Base-by-base conservation (phyloP, 1,284 basidiomycete species). In the Heterobasidion occidentale region DNA sequence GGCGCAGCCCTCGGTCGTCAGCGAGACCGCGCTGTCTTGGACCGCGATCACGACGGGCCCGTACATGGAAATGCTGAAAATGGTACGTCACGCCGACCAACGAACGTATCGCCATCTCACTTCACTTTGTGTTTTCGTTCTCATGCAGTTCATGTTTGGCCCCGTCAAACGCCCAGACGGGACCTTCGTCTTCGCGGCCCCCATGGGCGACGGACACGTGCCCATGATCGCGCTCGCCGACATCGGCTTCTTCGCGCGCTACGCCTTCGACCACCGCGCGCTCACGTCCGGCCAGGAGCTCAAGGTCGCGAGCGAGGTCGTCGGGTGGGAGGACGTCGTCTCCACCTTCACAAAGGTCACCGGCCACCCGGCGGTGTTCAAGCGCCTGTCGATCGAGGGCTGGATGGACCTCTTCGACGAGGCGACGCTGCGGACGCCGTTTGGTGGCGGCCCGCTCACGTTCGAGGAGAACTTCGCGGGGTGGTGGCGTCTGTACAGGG, bases 331-430 rank as follows among this genome's bases (percentile, higher is more conserved):
- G 17, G 67, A 75, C 52, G 69, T 79, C 53, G 70, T 70, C 7
- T 60, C 66, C 34, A 71, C 71, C 48, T 79, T 79, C 69, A 70
- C 63, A 50, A 70, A 71, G 59, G 76, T 78, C 34, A 77, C 77
- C 4, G 75, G 75, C 1, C 60, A 70, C 58, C 70, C 70, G 48
- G 75, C 74, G 1, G 67, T 74, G 14, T 68, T 69, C 61, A 65
- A 72, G 34, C 61, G 68, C 38, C 70, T 72, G 47, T 66, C 70
- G 5, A 54, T 74, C 15, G 76, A 78, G 45, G 68, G 77, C 52
- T 77, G 73, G 72, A 71, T 73, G 56, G 62, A 50, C 0, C 71
- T 71, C 57, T 67, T 74, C 51, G 66, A 60, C 5, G 63, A 64
- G 35, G 61, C 68, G n/a, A 68, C 76, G 46, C 42, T 60, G 3